Evolutionary conservation across 2,329 filamentous ascomycete genomes (phyloP).

Genomic region (Didymella pinodella): DNA sequence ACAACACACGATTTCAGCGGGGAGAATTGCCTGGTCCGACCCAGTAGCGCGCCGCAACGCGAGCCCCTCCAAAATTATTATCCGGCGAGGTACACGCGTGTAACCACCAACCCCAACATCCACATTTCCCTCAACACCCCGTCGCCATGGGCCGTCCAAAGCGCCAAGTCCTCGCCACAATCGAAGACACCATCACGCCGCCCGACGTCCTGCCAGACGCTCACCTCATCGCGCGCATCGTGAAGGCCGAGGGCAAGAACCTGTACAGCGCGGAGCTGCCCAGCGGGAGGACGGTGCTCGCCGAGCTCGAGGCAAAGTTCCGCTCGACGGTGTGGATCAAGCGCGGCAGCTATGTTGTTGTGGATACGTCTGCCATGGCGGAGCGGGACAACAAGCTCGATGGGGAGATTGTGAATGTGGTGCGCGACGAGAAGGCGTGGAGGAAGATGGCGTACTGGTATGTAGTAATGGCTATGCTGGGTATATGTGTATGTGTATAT

Average conservation of each 20-base stretch:
- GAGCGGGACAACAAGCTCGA: constrained; percentile 77
- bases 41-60: constrained; percentile 1
- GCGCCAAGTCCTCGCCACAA: constrained; percentile 78
- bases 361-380: constrained; percentile 73
- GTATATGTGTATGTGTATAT: constrained; percentile 19
- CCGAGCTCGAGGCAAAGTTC: constrained; percentile 85
- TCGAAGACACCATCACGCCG: constrained; percentile 72
- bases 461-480: constrained; percentile 12
- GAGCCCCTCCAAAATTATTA: constrained; percentile 21
- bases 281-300: constrained; percentile 67
- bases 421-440: constrained; percentile 91
- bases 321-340: constrained; percentile 94
- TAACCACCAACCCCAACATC: not conserved
- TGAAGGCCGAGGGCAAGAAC: constrained; percentile 87
- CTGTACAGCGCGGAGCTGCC: constrained; percentile 82
- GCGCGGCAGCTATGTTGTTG: constrained; percentile 83
- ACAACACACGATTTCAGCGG: constrained; percentile 11
- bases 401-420: constrained; percentile 92
- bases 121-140: not conserved
- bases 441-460: constrained; percentile 86
- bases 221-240: constrained; percentile 76
- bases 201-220: constrained; percentile 61
- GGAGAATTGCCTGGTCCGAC: constrained; percentile 19
- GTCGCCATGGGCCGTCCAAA: constrained; percentile 74
- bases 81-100: constrained; percentile 8